Percentiles rank a stretch among this genome's conserved stretches.
phyloP scores from a whole-genome alignment of 73 alveolate genomes.

The Strombidium stylifer region DNA sequence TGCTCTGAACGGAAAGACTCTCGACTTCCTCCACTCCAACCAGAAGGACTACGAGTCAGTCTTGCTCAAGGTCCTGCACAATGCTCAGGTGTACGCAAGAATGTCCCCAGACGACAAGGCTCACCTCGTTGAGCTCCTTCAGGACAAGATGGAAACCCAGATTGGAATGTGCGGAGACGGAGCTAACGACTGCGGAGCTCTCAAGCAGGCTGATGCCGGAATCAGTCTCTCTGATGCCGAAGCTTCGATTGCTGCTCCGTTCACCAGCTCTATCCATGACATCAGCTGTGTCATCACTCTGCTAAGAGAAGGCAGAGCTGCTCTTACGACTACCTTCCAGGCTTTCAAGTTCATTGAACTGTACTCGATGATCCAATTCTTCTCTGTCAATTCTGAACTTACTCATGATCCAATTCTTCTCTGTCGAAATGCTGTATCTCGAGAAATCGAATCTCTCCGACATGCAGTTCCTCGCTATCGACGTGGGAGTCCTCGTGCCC shows the following conservation, averaged over 20 bases:
- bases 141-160: slow-evolving; percentile 55
- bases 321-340: slow-evolving; percentile 57
- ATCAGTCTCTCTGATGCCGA: slow-evolving; percentile 82
- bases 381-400: too few species aligned
- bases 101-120: slow-evolving; percentile 95
- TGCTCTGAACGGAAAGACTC: slow-evolving; percentile 69
- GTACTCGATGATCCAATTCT: slow-evolving; percentile 60
- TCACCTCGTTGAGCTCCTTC: slow-evolving; percentile 57
- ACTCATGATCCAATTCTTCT: slow-evolving; percentile 56
- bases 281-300: slow-evolving; percentile 76
- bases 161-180: slow-evolving; percentile 96
- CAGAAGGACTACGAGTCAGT: slow-evolving; percentile 13
- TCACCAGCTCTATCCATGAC: slow-evolving; percentile 76
- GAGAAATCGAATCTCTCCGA: slow-evolving; percentile 46
- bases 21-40: slow-evolving; percentile 32
- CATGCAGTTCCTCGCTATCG: slow-evolving; percentile 30
- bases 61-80: slow-evolving; percentile 51
- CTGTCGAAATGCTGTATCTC: slow-evolving; percentile 44
- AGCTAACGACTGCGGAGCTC: slow-evolving; percentile 93
- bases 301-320: slow-evolving; percentile 65
- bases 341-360: slow-evolving; percentile 63
- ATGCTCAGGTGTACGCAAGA: slow-evolving; percentile 81
- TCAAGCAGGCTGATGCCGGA: slow-evolving; percentile 87
- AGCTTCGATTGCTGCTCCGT: slow-evolving; percentile 97
- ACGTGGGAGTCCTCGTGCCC: slow-evolving; percentile 37